Evolutionary conservation across 495 filamentous ascomycete genomes (phyloP).

Genomic region (Neurospora sp.): DNA sequence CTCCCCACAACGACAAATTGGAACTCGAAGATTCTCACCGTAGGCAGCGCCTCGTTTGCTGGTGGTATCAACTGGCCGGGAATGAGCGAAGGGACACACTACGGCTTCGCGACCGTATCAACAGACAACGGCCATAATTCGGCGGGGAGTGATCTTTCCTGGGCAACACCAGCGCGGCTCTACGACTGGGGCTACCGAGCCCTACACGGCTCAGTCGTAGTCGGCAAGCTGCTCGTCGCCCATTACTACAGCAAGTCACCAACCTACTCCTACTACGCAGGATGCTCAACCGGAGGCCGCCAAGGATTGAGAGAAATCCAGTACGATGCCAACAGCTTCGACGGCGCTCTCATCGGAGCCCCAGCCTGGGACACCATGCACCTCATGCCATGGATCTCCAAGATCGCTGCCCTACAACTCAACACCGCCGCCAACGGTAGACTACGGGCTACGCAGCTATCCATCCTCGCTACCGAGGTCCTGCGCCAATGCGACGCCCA

Average conservation of each 20-base stretch:
- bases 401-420: slow-evolving; percentile 29
- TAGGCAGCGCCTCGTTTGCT: slow-evolving; percentile 37
- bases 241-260: slow-evolving; percentile 34
- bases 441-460: slow-evolving; percentile 41
- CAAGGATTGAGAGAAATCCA: slow-evolving; percentile 47
- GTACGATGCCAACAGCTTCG: slow-evolving; percentile 46
- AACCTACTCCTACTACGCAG: slow-evolving; percentile 43
- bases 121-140: slow-evolving; percentile 49
- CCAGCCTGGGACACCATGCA: slow-evolving; percentile 35
- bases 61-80: slow-evolving; percentile 41
- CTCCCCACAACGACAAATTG: slow-evolving; percentile 32
- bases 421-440: slow-evolving; percentile 36
- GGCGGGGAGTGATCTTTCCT: slow-evolving; percentile 29
- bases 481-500: slow-evolving; percentile 54
- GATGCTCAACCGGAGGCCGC: slow-evolving; percentile 50
- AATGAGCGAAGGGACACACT: slow-evolving; percentile 21
- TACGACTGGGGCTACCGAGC: slow-evolving; percentile 41
- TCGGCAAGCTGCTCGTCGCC: slow-evolving; percentile 32
- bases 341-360: slow-evolving; percentile 47
- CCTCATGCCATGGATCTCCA: slow-evolving; percentile 34
- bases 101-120: slow-evolving; percentile 42
- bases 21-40: slow-evolving; percentile 32
- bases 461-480: slow-evolving; percentile 45
- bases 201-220: slow-evolving; percentile 37
- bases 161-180: slow-evolving; percentile 33